phyloP scores from a whole-genome alignment of 169 alveolate species.

The Plasmodium gaboni region DNA sequence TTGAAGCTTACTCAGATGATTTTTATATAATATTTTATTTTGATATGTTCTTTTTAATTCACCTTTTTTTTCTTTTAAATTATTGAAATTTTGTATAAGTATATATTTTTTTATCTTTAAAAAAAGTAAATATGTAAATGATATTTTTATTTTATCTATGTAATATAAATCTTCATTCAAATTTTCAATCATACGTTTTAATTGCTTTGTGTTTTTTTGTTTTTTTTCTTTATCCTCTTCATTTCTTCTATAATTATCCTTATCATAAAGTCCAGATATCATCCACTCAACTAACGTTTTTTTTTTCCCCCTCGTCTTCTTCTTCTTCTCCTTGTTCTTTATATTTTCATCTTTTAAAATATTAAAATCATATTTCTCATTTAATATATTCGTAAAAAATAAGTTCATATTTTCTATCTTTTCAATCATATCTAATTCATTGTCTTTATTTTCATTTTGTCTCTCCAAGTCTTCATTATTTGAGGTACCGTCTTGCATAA shows the following conservation, averaged over 20 bases:
- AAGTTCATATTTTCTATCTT: slow-evolving; percentile 24
- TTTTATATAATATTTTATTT: slow-evolving; percentile 50
- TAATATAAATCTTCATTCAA: slow-evolving; percentile 17
- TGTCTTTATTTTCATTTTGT: background rate
- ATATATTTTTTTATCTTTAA: slow-evolving; percentile 51
- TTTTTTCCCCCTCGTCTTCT: background rate
- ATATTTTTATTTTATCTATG: slow-evolving; percentile 35
- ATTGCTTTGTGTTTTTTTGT: slow-evolving; percentile 12
- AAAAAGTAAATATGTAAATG: slow-evolving; percentile 33
- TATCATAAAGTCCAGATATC: too few relatives aligned
- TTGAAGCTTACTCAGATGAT: slow-evolving; percentile 19
- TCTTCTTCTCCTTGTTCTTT: background rate
- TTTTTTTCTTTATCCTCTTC: slow-evolving; percentile 5
- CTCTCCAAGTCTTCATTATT: slow-evolving; percentile 1
- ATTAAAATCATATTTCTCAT: slow-evolving; percentile 38
- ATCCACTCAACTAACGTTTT: too few relatives aligned
- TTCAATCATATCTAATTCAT: slow-evolving; percentile 13
- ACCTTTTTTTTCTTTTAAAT: background rate
- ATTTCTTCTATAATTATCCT: too few relatives aligned
- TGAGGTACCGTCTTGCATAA: background rate
- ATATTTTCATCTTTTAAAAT: slow-evolving; percentile 22
- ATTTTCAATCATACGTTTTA: slow-evolving; percentile 39
- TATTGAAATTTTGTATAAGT: slow-evolving; percentile 7
- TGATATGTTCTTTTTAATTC: slow-evolving; percentile 38
- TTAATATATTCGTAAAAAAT: slow-evolving; percentile 37